phyloP scores from a whole-genome alignment of 495 filamentous ascomycete species.

The Astrothelium subdiscretum region DNA sequence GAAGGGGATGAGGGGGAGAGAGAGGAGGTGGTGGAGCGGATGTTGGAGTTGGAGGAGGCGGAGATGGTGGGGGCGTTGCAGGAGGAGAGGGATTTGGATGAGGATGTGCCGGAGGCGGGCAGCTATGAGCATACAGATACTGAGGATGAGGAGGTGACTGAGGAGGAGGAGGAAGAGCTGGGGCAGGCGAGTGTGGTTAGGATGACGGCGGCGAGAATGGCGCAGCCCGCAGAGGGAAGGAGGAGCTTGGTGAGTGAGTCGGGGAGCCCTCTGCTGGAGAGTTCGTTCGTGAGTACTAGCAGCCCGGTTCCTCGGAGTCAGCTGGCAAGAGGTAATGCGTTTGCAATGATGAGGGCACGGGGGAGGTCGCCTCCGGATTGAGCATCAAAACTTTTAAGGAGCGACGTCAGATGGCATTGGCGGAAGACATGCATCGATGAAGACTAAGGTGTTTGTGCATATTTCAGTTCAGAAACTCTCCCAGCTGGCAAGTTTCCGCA shows the following conservation, averaged over 20 bases:
- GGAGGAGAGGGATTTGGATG: slow-evolving; percentile 43
- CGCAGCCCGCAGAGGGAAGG: slow-evolving; percentile 23
- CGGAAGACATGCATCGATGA: neutral
- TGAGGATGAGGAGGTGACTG: slow-evolving; percentile 49
- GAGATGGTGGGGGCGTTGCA: slow-evolving; percentile 37
- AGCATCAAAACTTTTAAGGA: neutral
- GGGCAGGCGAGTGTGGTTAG: slow-evolving; percentile 17
- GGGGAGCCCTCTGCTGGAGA: slow-evolving; percentile 18
- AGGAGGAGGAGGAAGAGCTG: slow-evolving; percentile 27
- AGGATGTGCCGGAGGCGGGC: slow-evolving; percentile 55
- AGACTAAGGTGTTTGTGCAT: neutral
- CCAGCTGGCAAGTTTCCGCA: neutral
- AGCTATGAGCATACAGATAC: slow-evolving; percentile 78
- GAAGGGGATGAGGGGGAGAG: slow-evolving; percentile 22
- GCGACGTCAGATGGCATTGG: neutral
- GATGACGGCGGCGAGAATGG: slow-evolving; percentile 10
- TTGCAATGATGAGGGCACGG: neutral
- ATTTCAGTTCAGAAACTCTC: no score
- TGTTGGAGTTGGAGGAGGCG: slow-evolving; percentile 29
- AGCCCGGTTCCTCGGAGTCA: slow-evolving; percentile 5
- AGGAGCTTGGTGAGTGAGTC: slow-evolving; percentile 13
- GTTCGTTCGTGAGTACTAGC: slow-evolving; percentile 16
- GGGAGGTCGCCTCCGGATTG: neutral
- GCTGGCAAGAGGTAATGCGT: neutral
- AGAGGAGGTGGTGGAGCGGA: slow-evolving; percentile 16